Evolutionary conservation across 306 rosid species (phyloP), one percentile per base, ranked within the genome.

Genomic region (Cucurbita pepo): DNA sequence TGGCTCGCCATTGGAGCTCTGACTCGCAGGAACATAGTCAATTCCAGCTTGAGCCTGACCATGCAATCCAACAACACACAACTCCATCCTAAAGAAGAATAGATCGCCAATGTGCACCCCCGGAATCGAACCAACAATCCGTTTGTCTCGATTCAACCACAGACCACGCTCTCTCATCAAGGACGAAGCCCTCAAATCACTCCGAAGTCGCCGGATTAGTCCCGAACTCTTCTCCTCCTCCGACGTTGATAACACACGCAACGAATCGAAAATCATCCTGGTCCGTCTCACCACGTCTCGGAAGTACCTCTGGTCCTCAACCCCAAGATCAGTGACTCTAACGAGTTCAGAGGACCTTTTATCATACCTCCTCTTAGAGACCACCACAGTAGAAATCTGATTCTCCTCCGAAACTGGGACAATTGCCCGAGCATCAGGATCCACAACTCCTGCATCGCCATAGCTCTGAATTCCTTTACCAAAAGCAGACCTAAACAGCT

Each of bases 21-120:
- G 86, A 78, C 88, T 88, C 7, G 79, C 86, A 0, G 99, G 92
- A 8, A 95, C 84, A 50, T 87, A 95, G 76, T 95, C 97, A 57
- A 95, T 95, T n/a, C 95, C 99, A 18, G 97, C 97, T 66, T 95
- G 97, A 15, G 89, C 76, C 18, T 91, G 96, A 48, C 97, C 97
- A 18, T 95, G 99, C 59, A 95, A 76, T 7, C 99, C 99, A 47
- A 95, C 92, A 18, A 95, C 96, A 48, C 88, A 84, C 47, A 95
- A 62, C 43, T 95, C 97, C 97, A 95, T 95, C 25, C 97, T 78
- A 38, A 88, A 89, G 18, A 86, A 81, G 78, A 95, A 95, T 30
- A 95, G 57, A 74, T 95, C 99, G 10, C 97, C 99, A 65, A 95
- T 75, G 69, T 85, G 87, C 43, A 95, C 76, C 2, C 99, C 99